phyloP scores from a whole-genome alignment of 495 filamentous ascomycete species.

The Cladorrhinum samala region DNA sequence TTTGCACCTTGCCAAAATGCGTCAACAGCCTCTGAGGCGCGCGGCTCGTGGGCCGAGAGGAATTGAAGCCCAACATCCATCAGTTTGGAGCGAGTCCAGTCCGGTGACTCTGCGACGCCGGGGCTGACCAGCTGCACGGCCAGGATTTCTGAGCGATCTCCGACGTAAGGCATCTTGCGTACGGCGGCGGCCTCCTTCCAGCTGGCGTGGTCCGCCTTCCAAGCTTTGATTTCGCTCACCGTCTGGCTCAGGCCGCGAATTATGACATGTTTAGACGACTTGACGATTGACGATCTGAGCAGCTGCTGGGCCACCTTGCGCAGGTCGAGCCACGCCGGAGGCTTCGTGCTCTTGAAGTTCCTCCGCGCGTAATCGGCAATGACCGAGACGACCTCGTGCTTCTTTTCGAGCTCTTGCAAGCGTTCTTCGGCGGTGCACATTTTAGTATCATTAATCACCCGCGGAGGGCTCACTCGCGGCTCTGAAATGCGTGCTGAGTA shows the following conservation, averaged over 20 bases:
- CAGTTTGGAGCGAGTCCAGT: not conserved
- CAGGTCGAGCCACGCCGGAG: not conserved
- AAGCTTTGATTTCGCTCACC: not conserved
- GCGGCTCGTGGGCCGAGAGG: not conserved
- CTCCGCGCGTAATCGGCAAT: too few species aligned
- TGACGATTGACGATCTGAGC: not conserved
- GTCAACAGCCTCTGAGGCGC: not conserved
- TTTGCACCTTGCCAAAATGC: not conserved
- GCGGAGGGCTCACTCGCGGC: too few species aligned
- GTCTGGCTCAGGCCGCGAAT: not conserved
- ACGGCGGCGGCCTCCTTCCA: not conserved
- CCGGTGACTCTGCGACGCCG: too few species aligned
- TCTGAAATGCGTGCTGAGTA: too few species aligned
- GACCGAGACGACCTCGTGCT: too few species aligned
- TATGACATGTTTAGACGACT: not conserved
- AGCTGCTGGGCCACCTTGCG: not conserved
- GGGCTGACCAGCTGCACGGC: not conserved
- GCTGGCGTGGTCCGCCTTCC: not conserved
- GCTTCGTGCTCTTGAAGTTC: too few species aligned
- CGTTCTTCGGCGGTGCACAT: too few species aligned
- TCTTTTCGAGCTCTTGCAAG: too few species aligned
- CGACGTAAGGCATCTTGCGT: not conserved
- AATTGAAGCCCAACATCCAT: not conserved
- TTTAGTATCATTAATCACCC: too few species aligned
- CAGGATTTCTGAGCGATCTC: not conserved